Evolutionary conservation across 345 rosid genomes (phyloP), one percentile per base, ranked within the genome.

Genomic region (Cardamine occulta): DNA sequence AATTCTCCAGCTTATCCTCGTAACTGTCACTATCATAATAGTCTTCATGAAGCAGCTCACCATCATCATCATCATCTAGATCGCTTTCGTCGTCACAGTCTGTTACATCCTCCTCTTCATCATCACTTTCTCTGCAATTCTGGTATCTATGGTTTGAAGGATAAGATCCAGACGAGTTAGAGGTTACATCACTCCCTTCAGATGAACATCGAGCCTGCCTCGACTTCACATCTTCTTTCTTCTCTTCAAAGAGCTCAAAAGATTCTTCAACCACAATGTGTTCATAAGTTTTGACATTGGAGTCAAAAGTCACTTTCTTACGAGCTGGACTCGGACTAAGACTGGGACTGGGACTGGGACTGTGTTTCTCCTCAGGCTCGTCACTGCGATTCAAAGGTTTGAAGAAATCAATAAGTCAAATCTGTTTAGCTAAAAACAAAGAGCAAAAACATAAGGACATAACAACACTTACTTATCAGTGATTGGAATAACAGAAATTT

Each of bases 261-360:
- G 81, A 81, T 73, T 88, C 91, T 17, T 83, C 79, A 0, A 80
- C 68, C 6, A 45, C 74, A 75, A 85, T 79, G 65, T 72, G 90
- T 62, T 92, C 99, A 65, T 88, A 90, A 17, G 93, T 85, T 67
- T 54, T 78, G 67, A 95, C 85, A 72, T 86, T 85, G 18, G 88
- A 69, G 72, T 92, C 87, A 49, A 95, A 95, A 4, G 96, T 89
- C 9, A 92, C 99, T 83, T 84, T 92, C 85, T 88, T 92, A 7
- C 85, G 73, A 66, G 81, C 21, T 74, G 75, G 70, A 54, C 74
- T 74, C 39, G 76, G 74, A 76, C 82, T 40, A 1, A 34, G 49
- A 34, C 63, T 58, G 4, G 58, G 58, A 53, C 29, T 29, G 6
- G 32, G 32, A 29, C 32, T 29, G 6, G n/a, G 51, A 58, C 65